Base-by-base conservation (phyloP, 169 alveolate genomes). In the Neospora caninum region DNA sequence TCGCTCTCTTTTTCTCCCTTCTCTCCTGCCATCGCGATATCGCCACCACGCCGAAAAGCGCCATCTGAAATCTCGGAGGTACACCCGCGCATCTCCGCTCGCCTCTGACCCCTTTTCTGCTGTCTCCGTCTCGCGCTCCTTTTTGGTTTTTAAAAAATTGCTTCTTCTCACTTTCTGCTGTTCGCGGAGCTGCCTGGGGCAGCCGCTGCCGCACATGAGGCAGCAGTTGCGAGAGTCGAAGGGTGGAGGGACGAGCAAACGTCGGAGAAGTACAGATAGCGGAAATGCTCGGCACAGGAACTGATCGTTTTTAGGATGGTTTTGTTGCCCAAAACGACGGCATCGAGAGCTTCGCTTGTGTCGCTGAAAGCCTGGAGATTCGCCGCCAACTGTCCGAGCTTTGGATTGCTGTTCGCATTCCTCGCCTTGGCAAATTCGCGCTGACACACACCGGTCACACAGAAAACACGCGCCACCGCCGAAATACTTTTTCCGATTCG, bases 281-380 rank as follows among this genome's bases (percentile, higher is more conserved):
- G 89, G 41, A 82, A 42, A 20, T 20, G 39, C 41, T 29, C 38
- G 6, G 29, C 10, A 31, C 89, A 82, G 0, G 89, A 41, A 25
- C 31, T 18, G 38, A 82, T 16, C 67, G 89, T 43, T 67, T 82
- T 38, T 0, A 25, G 2, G 38, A 31, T 31, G 39, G 53, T 42
- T 42, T 82, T 82, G 41, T 43, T 38, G 38, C 64, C 41, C 41
- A 82, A 49, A 7, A 82, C 16, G 39, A 43, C 31, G 43, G 89
- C 58, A 67, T 82, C 89, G n/a, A 82, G 64, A 36, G 89, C 54
- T 9, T 82, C 89, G 53, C 69, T 42, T 1, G 64, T 42, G 41
- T 82, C 89, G 89, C 89, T 82, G 67, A 82, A 82, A 6, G 89
- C 89, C 25, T 31, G 54, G 67, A 82, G 53, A 20, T 38, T 38